Percentiles rank a stretch among this genome's conserved stretches.
Evolutionary conservation across 768 basidiomycete genomes (phyloP).

Genomic region (Tricholoma flavovirens): DNA sequence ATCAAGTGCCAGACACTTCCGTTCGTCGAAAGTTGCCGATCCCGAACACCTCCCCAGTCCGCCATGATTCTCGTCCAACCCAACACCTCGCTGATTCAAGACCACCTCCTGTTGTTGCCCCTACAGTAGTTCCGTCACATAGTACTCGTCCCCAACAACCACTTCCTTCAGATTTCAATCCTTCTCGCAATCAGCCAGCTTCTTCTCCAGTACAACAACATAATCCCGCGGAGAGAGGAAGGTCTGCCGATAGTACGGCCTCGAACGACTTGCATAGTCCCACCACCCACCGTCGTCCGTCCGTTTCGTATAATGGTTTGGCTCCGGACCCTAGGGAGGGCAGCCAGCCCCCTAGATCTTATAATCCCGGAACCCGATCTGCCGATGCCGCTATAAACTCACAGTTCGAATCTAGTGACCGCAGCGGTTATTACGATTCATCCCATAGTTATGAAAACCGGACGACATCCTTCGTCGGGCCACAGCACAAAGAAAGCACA

Average conservation of each 20-base stretch:
- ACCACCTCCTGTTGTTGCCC: neutral
- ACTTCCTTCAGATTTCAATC: neutral
- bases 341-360: neutral
- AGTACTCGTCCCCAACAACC: neutral
- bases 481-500: neutral
- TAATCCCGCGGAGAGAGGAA: neutral
- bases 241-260: neutral
- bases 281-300: neutral
- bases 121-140: neutral
- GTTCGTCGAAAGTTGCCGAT: neutral
- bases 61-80: neutral
- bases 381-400: neutral
- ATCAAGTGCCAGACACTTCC: neutral
- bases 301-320: neutral
- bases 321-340: neutral
- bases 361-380: neutral
- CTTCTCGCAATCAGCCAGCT: neutral
- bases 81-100: neutral
- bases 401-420: neutral
- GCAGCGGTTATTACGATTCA: conserved; percentile 2
- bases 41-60: neutral
- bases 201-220: neutral
- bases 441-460: conserved; percentile 1
- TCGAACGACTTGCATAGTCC: neutral
- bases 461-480: neutral